Conservation (phyloP, 257 asterid genomes). For the Nicotiana otophora region DNA sequence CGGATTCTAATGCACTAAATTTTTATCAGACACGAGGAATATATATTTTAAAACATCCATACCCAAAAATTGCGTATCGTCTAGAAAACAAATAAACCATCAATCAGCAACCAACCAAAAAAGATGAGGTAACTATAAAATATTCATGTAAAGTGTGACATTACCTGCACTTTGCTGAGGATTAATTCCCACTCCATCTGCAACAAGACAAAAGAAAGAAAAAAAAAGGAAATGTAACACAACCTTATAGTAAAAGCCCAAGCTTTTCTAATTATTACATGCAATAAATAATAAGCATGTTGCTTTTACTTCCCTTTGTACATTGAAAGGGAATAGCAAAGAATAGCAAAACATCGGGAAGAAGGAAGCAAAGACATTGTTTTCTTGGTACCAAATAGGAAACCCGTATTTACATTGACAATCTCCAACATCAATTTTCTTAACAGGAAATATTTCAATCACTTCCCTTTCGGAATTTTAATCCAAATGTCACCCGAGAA, state of each 20-base stretch:
- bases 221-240: not conserved
- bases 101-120: not conserved
- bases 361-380: no score
- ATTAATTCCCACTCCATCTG: slow-evolving; percentile 98
- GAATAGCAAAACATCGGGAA: not conserved
- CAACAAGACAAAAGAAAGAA: not conserved
- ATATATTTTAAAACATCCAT: not conserved
- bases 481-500: not conserved
- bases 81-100: not conserved
- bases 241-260: not conserved
- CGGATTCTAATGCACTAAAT: not conserved
- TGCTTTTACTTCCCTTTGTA: not conserved
- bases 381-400: not conserved
- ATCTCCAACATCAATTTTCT: not conserved
- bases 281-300: not conserved
- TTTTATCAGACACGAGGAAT: not conserved
- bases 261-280: not conserved
- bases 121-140: not conserved
- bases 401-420: not conserved
- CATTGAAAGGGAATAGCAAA: not conserved
- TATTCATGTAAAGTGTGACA: slow-evolving; percentile 5
- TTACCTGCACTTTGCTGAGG: slow-evolving; percentile 98
- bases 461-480: not conserved
- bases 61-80: not conserved
- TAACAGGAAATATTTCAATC: not conserved